Evolutionary conservation across 1,139 yeast species (phyloP).

Genomic region (Kluyveromyces marxianus): DNA sequence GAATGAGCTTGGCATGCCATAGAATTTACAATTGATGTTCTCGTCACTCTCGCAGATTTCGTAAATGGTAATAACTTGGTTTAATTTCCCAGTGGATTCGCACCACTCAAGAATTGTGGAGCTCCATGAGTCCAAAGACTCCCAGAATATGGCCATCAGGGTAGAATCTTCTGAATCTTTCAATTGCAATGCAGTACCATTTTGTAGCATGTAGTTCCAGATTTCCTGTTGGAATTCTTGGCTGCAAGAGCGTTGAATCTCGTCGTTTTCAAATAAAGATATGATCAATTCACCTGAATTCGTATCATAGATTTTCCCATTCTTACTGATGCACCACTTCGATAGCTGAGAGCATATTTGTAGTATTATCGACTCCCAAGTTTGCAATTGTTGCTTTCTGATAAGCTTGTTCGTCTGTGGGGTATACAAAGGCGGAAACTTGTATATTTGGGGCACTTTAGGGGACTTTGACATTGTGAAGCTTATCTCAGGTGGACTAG

Average conservation of each 20-base stretch:
- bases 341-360: slow-evolving; percentile 52
- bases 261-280: slow-evolving; percentile 26
- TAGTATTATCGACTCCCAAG: slow-evolving; percentile 51
- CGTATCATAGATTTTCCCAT: slow-evolving; percentile 32
- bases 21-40: slow-evolving; percentile 49
- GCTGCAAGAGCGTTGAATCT: slow-evolving; percentile 38
- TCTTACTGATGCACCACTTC: slow-evolving; percentile 42
- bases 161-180: slow-evolving; percentile 28
- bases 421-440: slow-evolving; percentile 90
- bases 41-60: slow-evolving; percentile 66
- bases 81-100: slow-evolving; percentile 69
- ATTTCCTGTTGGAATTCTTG: slow-evolving; percentile 50
- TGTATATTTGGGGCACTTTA: slow-evolving; percentile 59
- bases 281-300: slow-evolving; percentile 12
- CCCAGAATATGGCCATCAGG: slow-evolving; percentile 54
- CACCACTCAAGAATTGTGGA: slow-evolving; percentile 52
- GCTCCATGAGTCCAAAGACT: slow-evolving; percentile 72
- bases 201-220: slow-evolving; percentile 48
- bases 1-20: slow-evolving; percentile 52
- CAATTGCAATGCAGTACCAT: slow-evolving; percentile 31
- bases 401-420: slow-evolving; percentile 80
- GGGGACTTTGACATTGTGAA: background rate
- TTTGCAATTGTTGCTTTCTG: slow-evolving; percentile 57
- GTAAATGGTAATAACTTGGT: slow-evolving; percentile 71
- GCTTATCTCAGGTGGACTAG: too few species aligned